These are phyloP conservation scores for Pleodorina starrii DNA, from an alignment of 139 green algal species.

Conservation along the genomic window DNA sequence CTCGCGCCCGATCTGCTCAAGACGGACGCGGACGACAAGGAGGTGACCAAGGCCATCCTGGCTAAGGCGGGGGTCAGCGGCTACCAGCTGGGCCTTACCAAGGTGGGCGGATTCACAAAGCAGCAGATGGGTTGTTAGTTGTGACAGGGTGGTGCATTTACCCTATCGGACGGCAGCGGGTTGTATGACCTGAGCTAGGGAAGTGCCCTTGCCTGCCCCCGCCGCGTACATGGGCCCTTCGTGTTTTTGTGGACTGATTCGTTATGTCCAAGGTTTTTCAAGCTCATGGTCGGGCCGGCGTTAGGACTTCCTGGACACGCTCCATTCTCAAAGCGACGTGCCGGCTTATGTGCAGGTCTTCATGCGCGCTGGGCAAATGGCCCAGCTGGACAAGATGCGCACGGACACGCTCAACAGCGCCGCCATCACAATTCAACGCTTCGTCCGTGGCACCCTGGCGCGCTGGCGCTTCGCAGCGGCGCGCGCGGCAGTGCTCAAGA, in stretches of 20 bases:
- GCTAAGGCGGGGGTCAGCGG: constrained; percentile 59
- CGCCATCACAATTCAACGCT: constrained; percentile 84
- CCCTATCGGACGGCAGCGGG: too few relatives aligned
- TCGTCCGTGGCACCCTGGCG: constrained; percentile 75
- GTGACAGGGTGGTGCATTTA: too few relatives aligned
- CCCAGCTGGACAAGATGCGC: constrained; percentile 91
- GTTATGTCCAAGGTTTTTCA: too few relatives aligned
- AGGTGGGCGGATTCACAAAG: constrained; percentile 74
- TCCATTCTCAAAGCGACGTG: too few relatives aligned
- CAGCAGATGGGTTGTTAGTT: too few relatives aligned
- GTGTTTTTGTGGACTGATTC: too few relatives aligned
- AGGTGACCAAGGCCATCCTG: constrained; percentile 60
- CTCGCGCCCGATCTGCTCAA: constrained; percentile 78
- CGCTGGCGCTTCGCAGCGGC: constrained; percentile 40
- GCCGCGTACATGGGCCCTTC: too few relatives aligned
- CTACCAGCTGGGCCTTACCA: constrained; percentile 90
- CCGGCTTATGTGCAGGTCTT: constrained; percentile 86
- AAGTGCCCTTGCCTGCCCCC: too few relatives aligned
- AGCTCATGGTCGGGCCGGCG: too few relatives aligned
- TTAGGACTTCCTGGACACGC: too few relatives aligned
- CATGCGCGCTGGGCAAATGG: constrained; percentile 93
- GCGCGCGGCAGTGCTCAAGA: constrained; percentile 31
- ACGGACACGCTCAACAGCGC: constrained; percentile 88
- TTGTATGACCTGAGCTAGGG: too few relatives aligned
- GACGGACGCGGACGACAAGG: constrained; percentile 71